These are phyloP conservation scores for Medicago arabica DNA, from an alignment of 306 rosid species.

Conservation along the genomic window DNA sequence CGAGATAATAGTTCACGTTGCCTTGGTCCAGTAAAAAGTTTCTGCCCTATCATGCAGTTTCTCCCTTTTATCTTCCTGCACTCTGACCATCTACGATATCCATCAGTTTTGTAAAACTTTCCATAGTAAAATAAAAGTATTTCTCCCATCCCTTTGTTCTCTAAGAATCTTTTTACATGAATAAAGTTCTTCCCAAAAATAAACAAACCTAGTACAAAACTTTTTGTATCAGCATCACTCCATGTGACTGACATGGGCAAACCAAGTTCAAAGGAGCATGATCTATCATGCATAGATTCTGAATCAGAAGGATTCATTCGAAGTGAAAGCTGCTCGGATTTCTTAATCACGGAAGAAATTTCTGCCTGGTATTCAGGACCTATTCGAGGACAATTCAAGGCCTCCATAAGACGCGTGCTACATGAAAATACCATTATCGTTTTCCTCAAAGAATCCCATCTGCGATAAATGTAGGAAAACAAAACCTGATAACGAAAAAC, in stretches of 20 bases:
- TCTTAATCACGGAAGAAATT: slow-evolving; percentile 58
- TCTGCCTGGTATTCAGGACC: slow-evolving; percentile 72
- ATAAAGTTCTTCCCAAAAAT: neutral
- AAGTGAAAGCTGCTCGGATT: slow-evolving; percentile 43
- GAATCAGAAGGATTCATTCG: neutral
- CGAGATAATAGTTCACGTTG: slow-evolving; percentile 72
- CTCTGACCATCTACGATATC: slow-evolving; percentile 67
- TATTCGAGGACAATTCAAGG: slow-evolving; percentile 60
- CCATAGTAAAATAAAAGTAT: slow-evolving; percentile 79
- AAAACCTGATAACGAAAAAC: slow-evolving; percentile 1
- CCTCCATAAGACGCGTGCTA: slow-evolving; percentile 27
- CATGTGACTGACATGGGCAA: neutral
- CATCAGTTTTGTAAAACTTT: slow-evolving; percentile 66
- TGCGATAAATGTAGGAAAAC: slow-evolving; percentile 31
- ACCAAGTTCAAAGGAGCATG: neutral
- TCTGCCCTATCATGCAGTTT: slow-evolving; percentile 46
- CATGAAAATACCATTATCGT: slow-evolving; percentile 36
- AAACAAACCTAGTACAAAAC: slow-evolving; percentile 63
- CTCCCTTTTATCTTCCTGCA: slow-evolving; percentile 61
- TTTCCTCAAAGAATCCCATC: neutral
- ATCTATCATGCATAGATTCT: neutral
- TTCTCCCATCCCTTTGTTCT: slow-evolving; percentile 61
- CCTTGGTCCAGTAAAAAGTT: slow-evolving; percentile 54
- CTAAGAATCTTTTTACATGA: neutral
- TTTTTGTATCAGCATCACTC: slow-evolving; percentile 59